These are phyloP conservation scores for Sungouiella blattae DNA, from an alignment of 805 yeast genomes.

Conservation along the genomic window DNA sequence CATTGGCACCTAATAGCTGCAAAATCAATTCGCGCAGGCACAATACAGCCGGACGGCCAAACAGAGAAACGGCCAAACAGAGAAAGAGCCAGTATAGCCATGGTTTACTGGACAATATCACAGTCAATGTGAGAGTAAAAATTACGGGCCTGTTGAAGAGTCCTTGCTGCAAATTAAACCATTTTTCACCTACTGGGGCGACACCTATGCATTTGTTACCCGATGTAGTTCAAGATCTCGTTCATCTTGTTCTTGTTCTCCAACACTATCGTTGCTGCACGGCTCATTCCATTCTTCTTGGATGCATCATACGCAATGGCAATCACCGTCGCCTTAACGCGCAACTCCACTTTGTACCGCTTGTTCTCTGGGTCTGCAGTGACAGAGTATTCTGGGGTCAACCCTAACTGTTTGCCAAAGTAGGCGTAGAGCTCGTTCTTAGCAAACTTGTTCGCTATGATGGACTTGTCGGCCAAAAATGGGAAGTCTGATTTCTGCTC, in stretches of 20 bases:
- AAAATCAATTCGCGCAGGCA: no score
- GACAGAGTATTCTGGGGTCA: slow-evolving; percentile 32
- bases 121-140: no score
- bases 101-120: background rate
- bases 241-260: slow-evolving; percentile 19
- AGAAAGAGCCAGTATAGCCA: no score
- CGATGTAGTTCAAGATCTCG: slow-evolving; percentile 11
- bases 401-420: slow-evolving; percentile 32
- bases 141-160: no score
- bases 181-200: no score
- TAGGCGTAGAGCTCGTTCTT: slow-evolving; percentile 39
- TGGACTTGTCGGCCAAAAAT: slow-evolving; percentile 22
- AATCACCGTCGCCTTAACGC: slow-evolving; percentile 24
- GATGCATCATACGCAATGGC: slow-evolving; percentile 33
- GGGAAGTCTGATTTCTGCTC: slow-evolving; percentile 18
- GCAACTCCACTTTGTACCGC: slow-evolving; percentile 26
- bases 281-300: slow-evolving; percentile 38
- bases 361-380: slow-evolving; percentile 19
- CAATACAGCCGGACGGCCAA: no score
- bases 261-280: slow-evolving; percentile 38
- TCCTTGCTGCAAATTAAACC: no score
- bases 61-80: no score
- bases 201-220: background rate
- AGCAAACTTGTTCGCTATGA: slow-evolving; percentile 30
- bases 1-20: no score